These are phyloP conservation scores for Pestalotiopsis fici DNA, from an alignment of 2,329 filamentous ascomycete genomes.

Conservation along the genomic window DNA sequence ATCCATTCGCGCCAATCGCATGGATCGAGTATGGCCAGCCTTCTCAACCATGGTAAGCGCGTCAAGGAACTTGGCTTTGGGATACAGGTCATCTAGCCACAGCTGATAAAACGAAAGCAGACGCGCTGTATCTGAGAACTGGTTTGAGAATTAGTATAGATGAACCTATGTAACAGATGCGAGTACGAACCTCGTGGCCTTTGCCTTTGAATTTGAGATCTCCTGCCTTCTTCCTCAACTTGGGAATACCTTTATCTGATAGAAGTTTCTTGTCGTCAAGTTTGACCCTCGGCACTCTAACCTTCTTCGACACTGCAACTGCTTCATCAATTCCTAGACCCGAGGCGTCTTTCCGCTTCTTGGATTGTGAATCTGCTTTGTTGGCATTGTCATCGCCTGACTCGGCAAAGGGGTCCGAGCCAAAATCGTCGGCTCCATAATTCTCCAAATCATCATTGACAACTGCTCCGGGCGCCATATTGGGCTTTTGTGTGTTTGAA, in stretches of 20 bases:
- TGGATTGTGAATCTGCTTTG: slow-evolving; percentile 30
- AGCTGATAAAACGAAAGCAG: slow-evolving; percentile 90
- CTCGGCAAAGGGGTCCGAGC: slow-evolving; percentile 52
- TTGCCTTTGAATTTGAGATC: slow-evolving; percentile 85
- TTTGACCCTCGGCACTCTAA: slow-evolving; percentile 73
- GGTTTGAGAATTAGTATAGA: not conserved
- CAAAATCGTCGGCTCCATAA: slow-evolving; percentile 70
- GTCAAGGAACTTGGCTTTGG: slow-evolving; percentile 91
- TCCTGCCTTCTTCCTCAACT: slow-evolving; percentile 70
- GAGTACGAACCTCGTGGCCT: slow-evolving; percentile 73
- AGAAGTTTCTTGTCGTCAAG: slow-evolving; percentile 86
- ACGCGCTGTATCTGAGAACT: slow-evolving; percentile 83
- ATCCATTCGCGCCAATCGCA: slow-evolving; percentile 73
- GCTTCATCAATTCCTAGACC: slow-evolving; percentile 83
- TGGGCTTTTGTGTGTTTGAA: not conserved
- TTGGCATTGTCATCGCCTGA: slow-evolving; percentile 39
- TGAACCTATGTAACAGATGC: not conserved
- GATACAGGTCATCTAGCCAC: slow-evolving; percentile 96
- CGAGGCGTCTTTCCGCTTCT: slow-evolving; percentile 50
- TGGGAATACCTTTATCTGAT: slow-evolving; percentile 80
- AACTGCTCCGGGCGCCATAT: slow-evolving; percentile 36
- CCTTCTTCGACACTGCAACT: slow-evolving; percentile 77
- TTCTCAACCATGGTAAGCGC: slow-evolving; percentile 91
- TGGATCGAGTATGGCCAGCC: slow-evolving; percentile 78
- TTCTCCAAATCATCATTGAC: slow-evolving; percentile 72